phyloP scores from a whole-genome alignment of 306 rosid genomes.

The Trifolium dubium region DNA sequence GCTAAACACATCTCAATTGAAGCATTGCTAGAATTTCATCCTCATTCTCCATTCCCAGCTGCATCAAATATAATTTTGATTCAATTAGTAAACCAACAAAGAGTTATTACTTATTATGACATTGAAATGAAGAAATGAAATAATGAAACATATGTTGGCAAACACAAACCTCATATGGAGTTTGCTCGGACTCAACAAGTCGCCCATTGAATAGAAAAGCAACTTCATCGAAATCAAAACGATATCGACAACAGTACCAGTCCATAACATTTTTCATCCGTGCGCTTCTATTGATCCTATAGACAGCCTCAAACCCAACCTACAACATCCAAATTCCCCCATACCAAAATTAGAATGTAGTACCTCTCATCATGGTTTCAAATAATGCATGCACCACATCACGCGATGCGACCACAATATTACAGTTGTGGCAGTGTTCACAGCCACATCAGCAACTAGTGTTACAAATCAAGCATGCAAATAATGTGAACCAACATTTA shows the following conservation, averaged over 20 bases:
- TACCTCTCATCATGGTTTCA: too few relatives aligned
- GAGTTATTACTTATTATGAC: background rate
- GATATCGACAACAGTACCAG: background rate
- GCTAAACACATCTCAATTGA: background rate
- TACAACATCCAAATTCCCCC: background rate
- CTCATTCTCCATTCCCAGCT: background rate
- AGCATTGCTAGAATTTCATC: slow-evolving; percentile 6
- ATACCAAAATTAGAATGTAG: background rate
- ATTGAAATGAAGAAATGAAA: background rate
- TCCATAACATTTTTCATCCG: background rate
- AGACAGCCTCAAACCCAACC: background rate
- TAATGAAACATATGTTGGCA: background rate
- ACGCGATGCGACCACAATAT: too few relatives aligned
- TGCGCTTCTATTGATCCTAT: background rate
- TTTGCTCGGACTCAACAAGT: background rate
- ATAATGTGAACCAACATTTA: background rate
- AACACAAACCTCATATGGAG: background rate
- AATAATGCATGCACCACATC: too few relatives aligned
- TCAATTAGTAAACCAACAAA: background rate
- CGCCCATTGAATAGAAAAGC: background rate
- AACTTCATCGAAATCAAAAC: background rate
- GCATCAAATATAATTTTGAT: background rate
- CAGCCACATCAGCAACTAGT: background rate
- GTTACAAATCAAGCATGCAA: background rate
- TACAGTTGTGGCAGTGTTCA: background rate